Conservation (phyloP, 2,329 filamentous ascomycete genomes). For the Talaromyces verruculosus region DNA sequence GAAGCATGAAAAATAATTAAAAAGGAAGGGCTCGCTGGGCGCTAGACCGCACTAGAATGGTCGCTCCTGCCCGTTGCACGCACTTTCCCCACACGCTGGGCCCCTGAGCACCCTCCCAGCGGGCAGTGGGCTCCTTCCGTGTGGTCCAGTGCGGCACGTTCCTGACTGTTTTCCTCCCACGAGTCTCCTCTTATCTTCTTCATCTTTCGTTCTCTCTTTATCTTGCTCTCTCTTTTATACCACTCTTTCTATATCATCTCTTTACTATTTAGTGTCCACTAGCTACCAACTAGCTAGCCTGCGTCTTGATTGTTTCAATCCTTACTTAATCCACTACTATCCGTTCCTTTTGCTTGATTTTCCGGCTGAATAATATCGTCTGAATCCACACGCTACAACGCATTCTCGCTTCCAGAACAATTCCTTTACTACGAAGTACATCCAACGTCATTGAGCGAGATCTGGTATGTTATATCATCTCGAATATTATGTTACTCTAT, state of each 20-base stretch:
- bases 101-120: slow-evolving; percentile 9
- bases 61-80: neutral
- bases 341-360: slow-evolving; percentile 1
- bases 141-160: slow-evolving; percentile 1
- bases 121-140: neutral
- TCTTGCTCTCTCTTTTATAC: neutral
- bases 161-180: slow-evolving; percentile 2
- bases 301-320: neutral
- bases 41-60: slow-evolving; percentile 7
- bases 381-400: neutral
- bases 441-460: neutral
- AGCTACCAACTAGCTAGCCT: neutral
- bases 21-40: neutral
- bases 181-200: slow-evolving; percentile 2
- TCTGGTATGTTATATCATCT: neutral
- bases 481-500: neutral
- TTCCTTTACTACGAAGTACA: neutral
- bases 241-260: neutral
- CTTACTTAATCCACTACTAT: neutral
- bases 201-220: neutral
- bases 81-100: neutral
- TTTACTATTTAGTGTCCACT: neutral
- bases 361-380: neutral
- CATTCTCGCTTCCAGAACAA: neutral
- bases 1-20: slow-evolving; percentile 4